Percentiles rank a stretch among this genome's conserved stretches.
These are phyloP conservation scores for Hapsidospora chrysogenum DNA, from an alignment of 495 filamentous ascomycete species.

Conservation along the genomic window DNA sequence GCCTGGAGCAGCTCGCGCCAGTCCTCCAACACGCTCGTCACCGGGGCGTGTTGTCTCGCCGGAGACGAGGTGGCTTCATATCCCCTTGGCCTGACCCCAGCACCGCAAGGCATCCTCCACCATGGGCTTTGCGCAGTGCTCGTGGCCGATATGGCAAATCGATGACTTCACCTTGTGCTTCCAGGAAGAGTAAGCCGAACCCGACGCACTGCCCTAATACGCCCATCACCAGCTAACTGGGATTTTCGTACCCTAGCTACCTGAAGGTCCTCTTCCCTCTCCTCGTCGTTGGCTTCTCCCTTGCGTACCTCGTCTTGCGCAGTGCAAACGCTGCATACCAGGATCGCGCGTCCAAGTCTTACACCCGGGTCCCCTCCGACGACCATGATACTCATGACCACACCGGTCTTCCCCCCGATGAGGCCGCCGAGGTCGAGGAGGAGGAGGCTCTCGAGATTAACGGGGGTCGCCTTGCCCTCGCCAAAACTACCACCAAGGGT, in stretches of 20 bases:
- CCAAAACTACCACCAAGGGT: conserved; percentile 42
- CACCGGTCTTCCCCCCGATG: conserved; percentile 26
- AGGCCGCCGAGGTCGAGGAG: conserved; percentile 35
- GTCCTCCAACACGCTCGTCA: too few species aligned
- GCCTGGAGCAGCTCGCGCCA: too few species aligned
- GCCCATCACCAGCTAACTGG: background rate
- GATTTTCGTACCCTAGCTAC: conserved; percentile 38
- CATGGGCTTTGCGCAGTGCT: conserved; percentile 53
- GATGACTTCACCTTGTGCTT: conserved; percentile 89
- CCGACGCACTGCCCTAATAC: too few species aligned
- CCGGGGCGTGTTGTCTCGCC: too few species aligned
- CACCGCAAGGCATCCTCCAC: background rate
- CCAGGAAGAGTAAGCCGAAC: conserved; percentile 56
- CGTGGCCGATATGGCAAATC: conserved; percentile 62
- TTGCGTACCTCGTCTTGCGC: conserved; percentile 44
- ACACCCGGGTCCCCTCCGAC: conserved; percentile 27
- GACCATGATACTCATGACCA: conserved; percentile 26
- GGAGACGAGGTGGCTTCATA: too few species aligned
- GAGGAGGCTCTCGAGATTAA: conserved; percentile 42
- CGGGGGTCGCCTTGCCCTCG: conserved; percentile 37
- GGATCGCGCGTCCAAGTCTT: conserved; percentile 24
- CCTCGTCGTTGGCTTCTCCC: conserved; percentile 47
- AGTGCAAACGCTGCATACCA: conserved; percentile 27
- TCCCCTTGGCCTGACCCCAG: too few species aligned
- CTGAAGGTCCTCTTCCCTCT: conserved; percentile 74